A percentile compares a stretch with the other conserved stretches of the same genome.
These are phyloP conservation scores for Quercus ilex DNA, from an alignment of 306 rosid species.

Conservation along the genomic window DNA sequence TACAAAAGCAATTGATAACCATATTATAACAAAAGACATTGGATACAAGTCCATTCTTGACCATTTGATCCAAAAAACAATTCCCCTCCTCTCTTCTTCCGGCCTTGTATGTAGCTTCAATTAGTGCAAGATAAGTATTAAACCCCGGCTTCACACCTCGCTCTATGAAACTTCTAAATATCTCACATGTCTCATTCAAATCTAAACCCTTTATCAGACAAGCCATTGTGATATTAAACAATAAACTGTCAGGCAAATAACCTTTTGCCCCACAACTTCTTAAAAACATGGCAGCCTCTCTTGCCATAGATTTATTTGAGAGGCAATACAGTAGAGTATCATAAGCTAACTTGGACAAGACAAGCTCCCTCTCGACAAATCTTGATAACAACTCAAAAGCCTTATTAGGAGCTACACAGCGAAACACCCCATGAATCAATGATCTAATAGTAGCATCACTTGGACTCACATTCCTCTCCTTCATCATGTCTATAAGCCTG, in stretches of 20 bases:
- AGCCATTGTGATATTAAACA: constrained; percentile 54
- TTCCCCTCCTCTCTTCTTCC: constrained; percentile 50
- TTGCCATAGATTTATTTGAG: constrained; percentile 48
- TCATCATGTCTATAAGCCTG: constrained; percentile 61
- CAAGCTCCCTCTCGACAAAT: constrained; percentile 43
- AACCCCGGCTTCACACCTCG: constrained; percentile 57
- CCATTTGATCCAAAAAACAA: constrained; percentile 39
- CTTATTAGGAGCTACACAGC: constrained; percentile 50
- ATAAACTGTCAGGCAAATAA: constrained; percentile 52
- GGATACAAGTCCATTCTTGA: constrained; percentile 52
- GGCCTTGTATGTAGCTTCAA: constrained; percentile 56
- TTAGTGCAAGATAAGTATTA: constrained; percentile 50
- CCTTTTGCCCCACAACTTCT: constrained; percentile 45
- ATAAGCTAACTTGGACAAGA: constrained; percentile 50
- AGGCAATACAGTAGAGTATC: constrained; percentile 67
- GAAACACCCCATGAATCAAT: constrained; percentile 72
- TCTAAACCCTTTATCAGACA: constrained; percentile 62
- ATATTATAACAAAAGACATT: constrained; percentile 61
- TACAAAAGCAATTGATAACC: constrained; percentile 67
- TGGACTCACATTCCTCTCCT: constrained; percentile 47
- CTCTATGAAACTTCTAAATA: constrained; percentile 45
- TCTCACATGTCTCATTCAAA: constrained; percentile 35
- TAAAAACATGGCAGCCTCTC: constrained; percentile 47
- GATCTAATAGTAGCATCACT: constrained; percentile 80
- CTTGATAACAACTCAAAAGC: constrained; percentile 52